These are phyloP conservation scores for Kwoniella europaea DNA, from an alignment of 768 basidiomycete genomes.

Conservation along the genomic window DNA sequence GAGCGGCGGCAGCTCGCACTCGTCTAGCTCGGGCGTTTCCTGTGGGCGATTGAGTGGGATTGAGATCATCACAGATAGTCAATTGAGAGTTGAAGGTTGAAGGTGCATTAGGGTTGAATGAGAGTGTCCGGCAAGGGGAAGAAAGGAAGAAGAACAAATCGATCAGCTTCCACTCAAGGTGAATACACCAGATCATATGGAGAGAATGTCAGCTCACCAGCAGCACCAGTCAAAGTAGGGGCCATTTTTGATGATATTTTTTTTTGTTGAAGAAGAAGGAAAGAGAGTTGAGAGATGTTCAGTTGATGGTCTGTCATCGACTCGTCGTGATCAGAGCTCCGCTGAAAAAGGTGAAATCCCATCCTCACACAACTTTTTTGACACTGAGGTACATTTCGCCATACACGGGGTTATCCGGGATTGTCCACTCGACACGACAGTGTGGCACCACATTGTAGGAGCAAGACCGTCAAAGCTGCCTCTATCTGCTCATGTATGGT, in stretches of 20 bases:
- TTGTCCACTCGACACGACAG: no score
- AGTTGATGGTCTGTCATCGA: neutral
- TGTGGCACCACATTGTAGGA: no score
- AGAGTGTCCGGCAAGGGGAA: neutral
- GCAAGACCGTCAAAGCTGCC: no score
- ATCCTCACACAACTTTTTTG: neutral
- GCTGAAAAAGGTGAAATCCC: neutral
- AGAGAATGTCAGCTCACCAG: conserved; percentile 7
- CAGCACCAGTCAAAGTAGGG: conserved; percentile 20
- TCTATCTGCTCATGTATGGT: no score
- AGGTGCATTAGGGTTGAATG: neutral
- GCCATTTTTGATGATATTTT: conserved; percentile 22
- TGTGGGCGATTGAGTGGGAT: neutral
- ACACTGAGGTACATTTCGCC: neutral
- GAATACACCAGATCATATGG: neutral
- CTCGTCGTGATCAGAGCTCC: neutral
- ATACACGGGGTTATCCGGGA: neutral
- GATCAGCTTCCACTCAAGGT: neutral
- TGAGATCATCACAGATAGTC: neutral
- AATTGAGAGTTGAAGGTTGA: neutral
- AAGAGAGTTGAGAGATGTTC: neutral
- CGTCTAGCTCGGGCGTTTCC: conserved; percentile 56
- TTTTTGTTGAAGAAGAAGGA: neutral
- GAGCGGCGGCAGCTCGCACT: conserved; percentile 66
- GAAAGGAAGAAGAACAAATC: neutral